Base-by-base conservation (phyloP, 2,329 filamentous ascomycete genomes). In the Trichophyton benhamiae region DNA sequence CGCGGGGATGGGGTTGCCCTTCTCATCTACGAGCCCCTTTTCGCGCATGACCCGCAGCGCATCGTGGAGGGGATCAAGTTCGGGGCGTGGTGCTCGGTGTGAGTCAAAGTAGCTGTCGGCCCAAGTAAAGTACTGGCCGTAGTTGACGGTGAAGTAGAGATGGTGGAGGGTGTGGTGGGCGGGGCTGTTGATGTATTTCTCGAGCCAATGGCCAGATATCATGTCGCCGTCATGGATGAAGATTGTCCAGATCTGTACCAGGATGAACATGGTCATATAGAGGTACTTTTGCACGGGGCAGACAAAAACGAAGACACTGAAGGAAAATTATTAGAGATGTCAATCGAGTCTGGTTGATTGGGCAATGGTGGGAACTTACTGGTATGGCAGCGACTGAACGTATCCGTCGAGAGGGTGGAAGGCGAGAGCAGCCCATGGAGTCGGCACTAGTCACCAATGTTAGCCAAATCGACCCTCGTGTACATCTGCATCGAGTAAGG, bases 221-320 rank as follows among this genome's bases (percentile, higher is more conserved):
- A 91, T 94, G 75, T 95, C 89, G 71, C 89, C 89, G 69, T 94
- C 89, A 74, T 94, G 81, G 70, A 95, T 94, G 76, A 92, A 81
- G 68, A 94, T 88, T 58, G 88, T 91, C 89, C 89, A 95, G 74
- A 92, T 83, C 77, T 94, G 91, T 76, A 94, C 86, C 71, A 91
- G 90, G 68, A 87, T 76, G 76, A 94, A 95, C 48, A 92, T 82
- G 3, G 77, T 80, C 57, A 94, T 83, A 70, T 88, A 92, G 27
- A 87, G 84, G 72, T 87, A 82, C 76, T 94, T 94, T 72, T 92
- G 87, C 48, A 94, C 80, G 0, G 89, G 89, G 75, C 92, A 89
- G 68, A 94, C 72, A 75, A 92, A 87, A n/a, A 88, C 87, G 77
- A 89, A 94, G 68, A 91, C 66, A 76, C 59, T 60, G 7, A 2